Base-by-base conservation (phyloP, 2,329 filamentous ascomycete genomes). In the Microdochium trichocladiopsis region DNA sequence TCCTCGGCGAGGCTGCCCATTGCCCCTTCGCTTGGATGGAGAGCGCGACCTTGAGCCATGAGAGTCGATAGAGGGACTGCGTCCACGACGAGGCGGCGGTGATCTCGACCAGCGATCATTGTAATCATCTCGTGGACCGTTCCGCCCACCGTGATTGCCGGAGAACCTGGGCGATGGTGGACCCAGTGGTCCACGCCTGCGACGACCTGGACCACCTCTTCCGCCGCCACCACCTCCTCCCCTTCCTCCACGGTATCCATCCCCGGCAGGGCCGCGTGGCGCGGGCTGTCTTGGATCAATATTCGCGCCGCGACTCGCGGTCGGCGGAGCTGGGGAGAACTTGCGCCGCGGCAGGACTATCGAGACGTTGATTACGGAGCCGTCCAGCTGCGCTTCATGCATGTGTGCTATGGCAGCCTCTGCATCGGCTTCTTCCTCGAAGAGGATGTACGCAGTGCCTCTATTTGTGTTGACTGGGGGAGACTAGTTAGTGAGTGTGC, bases 351-450 rank as follows among this genome's bases (percentile, higher is more conserved):
- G 90, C 33, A 95, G 76, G 24, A 96, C 90, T 58, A 96, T 94
- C 47, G 89, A 94, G 49, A 96, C 92, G 63, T 87, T 87, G 63
- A 96, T 85, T 37, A 84, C 77, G 22, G 86, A 83, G 50, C 91
- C 91, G 68, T 96, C 92, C 25, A 96, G 73, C 64, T 95, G 89
- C n/a, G 89, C 90, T 72, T 99, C 94, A 69, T 99, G 94, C 94
- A 99, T 97, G 66, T 95, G 89, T 18, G 92, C 84, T 60, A 96
- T 95, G 25, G 94, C 94, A 14, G 84, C 78, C 70, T 96, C 90
- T 23, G 94, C 93, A 57, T 93, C 87, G 49, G 81, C 76, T 57
- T 91, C 82, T 58, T 87, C 78, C 51, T 83, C 76, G 70, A 87
- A 99, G 43, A 96, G 78, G 57, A 97, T 91, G 68, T 96, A 97